phyloP scores from a whole-genome alignment of 2,329 filamentous ascomycete species.

The Epichloe sylvatica region DNA sequence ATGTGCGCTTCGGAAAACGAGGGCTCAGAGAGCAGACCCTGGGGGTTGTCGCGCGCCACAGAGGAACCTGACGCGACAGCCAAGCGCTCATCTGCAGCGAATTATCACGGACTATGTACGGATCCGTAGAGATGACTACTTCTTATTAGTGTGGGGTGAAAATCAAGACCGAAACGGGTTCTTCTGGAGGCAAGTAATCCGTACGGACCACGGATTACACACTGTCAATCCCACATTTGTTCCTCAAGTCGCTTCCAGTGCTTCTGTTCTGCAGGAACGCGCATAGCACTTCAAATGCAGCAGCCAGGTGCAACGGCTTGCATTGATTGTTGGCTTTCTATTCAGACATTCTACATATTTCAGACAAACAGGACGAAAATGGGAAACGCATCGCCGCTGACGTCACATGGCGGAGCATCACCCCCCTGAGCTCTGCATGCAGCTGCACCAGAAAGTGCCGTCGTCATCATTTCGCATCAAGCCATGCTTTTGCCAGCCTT shows the following conservation, averaged over 20 bases:
- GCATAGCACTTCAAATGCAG: conserved; percentile 63
- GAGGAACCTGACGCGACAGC: background rate
- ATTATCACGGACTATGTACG: too few species aligned
- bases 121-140: too few species aligned
- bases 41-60: background rate
- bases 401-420: background rate
- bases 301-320: conserved; percentile 21
- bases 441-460: background rate
- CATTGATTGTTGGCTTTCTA: too few species aligned
- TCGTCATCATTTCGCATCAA: conserved; percentile 3
- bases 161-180: too few species aligned
- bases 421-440: background rate
- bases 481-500: background rate
- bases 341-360: too few species aligned
- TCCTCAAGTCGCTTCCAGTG: conserved; percentile 48
- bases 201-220: too few species aligned
- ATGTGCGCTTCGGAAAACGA: background rate
- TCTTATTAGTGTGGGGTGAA: too few species aligned
- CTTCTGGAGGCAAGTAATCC: too few species aligned
- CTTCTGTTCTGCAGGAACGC: conserved; percentile 41
- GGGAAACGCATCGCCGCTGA: conserved; percentile 1
- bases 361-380: too few species aligned
- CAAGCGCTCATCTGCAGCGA: conserved; percentile 12
- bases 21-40: background rate
- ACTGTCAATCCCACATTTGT: too few species aligned